phyloP scores from a whole-genome alignment of 345 rosid genomes.

The Alliaria petiolata region DNA sequence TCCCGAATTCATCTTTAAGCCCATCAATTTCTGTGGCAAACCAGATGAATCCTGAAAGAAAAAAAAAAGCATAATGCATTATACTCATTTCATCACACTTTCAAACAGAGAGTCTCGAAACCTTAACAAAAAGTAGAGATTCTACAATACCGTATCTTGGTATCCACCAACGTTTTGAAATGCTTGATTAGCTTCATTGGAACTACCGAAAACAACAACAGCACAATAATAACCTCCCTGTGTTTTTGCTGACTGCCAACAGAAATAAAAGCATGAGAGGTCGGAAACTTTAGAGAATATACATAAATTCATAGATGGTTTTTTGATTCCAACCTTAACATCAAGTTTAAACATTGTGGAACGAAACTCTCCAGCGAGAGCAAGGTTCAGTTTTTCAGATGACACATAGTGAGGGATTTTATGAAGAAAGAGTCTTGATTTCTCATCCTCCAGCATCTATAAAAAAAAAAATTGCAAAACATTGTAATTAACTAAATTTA shows the following conservation, averaged over 20 bases:
- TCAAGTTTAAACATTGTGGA: conserved; percentile 43
- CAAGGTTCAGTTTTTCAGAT: conserved; percentile 38
- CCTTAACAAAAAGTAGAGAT: background rate
- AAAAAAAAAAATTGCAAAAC: too few species aligned
- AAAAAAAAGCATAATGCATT: background rate
- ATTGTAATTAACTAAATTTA: too few species aligned
- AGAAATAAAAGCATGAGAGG: background rate
- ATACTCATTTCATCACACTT: background rate
- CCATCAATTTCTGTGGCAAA: conserved; percentile 45
- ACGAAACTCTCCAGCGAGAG: too few species aligned
- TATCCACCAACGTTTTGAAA: conserved; percentile 51
- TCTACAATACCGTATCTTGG: too few species aligned
- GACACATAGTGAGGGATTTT: conserved; percentile 50
- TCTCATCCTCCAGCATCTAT: conserved; percentile 43
- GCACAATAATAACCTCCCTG: conserved; percentile 40
- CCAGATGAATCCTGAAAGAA: conserved; percentile 61
- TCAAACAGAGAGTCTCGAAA: background rate
- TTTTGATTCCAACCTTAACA: conserved; percentile 38
- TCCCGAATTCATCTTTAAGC: too few species aligned
- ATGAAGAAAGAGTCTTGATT: conserved; percentile 59
- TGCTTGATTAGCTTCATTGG: conserved; percentile 31
- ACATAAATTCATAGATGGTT: background rate
- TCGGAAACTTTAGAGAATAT: background rate
- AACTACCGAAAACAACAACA: conserved; percentile 32
- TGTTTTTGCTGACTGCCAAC: conserved; percentile 30